Conservation (phyloP, 1,139 yeast species). For the Diutina ranongensis region DNA sequence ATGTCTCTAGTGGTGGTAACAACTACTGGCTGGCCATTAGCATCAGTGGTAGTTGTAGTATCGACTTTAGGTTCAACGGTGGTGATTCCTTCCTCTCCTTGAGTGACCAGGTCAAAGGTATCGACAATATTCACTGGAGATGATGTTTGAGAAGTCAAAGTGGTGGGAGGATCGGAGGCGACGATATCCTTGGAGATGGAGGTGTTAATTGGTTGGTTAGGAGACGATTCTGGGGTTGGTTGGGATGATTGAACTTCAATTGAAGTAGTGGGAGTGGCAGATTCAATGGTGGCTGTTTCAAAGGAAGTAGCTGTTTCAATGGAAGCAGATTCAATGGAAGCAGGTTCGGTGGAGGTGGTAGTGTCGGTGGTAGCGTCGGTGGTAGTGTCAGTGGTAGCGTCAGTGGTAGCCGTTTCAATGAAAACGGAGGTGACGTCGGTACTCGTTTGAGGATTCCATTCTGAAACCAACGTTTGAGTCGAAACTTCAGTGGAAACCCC, state of each 20-base stretch:
- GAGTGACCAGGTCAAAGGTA: background rate
- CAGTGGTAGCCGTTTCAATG: background rate
- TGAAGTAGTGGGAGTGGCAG: background rate
- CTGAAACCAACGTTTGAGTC: background rate
- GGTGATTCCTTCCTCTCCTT: background rate
- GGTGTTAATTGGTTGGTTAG: background rate
- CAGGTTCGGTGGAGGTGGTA: background rate
- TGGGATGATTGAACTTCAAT: background rate
- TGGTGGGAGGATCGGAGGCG: too few species aligned
- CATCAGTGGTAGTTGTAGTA: background rate
- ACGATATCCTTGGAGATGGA: too few species aligned
- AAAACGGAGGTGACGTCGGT: background rate
- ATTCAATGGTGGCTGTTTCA: background rate
- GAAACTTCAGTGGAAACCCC: background rate
- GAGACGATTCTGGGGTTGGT: background rate
- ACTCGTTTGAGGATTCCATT: background rate
- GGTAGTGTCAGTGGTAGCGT: background rate
- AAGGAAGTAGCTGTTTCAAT: too few species aligned
- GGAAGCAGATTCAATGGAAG: too few species aligned
- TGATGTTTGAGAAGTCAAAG: background rate
- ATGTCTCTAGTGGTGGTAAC: background rate
- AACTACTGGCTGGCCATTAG: constrained; percentile 2
- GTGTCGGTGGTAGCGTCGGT: too few species aligned
- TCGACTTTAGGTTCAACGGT: background rate
- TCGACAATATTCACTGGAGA: background rate